phyloP scores from a whole-genome alignment of 2,329 filamentous ascomycete species.

The Ustilaginoidea virens region DNA sequence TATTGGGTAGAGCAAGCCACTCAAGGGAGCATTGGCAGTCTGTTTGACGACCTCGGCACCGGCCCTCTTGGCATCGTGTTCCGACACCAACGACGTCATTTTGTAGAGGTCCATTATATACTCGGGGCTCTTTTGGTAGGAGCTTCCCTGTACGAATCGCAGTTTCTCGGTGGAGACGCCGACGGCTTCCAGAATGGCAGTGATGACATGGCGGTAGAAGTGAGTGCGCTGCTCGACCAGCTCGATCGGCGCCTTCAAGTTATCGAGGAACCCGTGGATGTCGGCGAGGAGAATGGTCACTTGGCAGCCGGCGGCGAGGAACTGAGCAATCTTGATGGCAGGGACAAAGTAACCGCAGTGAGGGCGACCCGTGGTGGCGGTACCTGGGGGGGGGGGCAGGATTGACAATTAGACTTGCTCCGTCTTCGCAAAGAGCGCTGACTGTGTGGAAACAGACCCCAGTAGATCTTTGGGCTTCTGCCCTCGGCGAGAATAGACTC shows the following conservation, averaged over 20 bases:
- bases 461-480: conserved; percentile 66
- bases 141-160: conserved; percentile 70
- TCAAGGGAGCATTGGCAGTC: conserved; percentile 56
- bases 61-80: conserved; percentile 77
- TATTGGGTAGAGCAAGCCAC: conserved; percentile 25
- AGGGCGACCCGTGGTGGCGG: conserved; percentile 71
- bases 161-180: conserved; percentile 67
- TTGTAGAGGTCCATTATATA: conserved; percentile 88
- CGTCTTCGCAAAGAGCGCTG: too few species aligned
- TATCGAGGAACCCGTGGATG: conserved; percentile 65
- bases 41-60: conserved; percentile 94
- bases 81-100: conserved; percentile 51
- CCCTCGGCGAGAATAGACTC: conserved; percentile 56
- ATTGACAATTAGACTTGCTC: too few species aligned
- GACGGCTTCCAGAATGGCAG: conserved; percentile 57
- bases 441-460: conserved; percentile 42
- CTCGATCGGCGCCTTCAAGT: conserved; percentile 76
- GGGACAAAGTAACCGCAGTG: conserved; percentile 85
- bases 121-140: conserved; percentile 56
- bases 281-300: conserved; percentile 66
- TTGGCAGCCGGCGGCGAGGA: conserved; percentile 71
- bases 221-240: conserved; percentile 67
- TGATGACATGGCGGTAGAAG: conserved; percentile 72
- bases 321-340: conserved; percentile 77
- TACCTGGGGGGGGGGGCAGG: conserved; percentile 29